Evolutionary conservation across 371 early-diverging fungal genomes (phyloP), one percentile per base, ranked within the genome.

Genomic region (Syncephalastrum sp.): DNA sequence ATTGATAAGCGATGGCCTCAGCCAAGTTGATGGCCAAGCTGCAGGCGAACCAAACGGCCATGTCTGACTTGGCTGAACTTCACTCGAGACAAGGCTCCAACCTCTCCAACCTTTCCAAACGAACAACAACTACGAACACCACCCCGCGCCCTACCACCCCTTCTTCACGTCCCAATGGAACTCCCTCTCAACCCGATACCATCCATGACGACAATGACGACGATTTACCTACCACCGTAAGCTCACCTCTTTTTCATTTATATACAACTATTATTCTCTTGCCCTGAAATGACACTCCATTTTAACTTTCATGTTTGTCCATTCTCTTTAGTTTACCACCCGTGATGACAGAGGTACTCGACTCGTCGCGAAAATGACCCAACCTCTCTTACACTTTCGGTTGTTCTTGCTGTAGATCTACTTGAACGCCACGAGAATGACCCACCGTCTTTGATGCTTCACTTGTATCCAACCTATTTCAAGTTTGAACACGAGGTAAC

Each of bases 401-500:
- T 4, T 41, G 12, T 53, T 42, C 6, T 12, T 33, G 23, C 33
- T 54, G 5, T 51, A 77, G 84, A 74, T 59, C 48, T 83, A 16
- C 47, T 83, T 29, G 55, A 65, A 50, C 74, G 72, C 24, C 72
- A 83, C 57, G 61, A 63, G 16, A 51, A 67, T 27, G 72, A 72
- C 33, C 76, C 82, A 51, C 75, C 82, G 6, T 84, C 85, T 0
- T 67, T 84, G 25, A 64, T 74, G 47, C 65, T 84, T 16, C 85
- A 82, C 55, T 68, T 84, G 33, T 84, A 84, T 62, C 71, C 80
- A 17, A 84, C 85, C 1, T 82, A 84, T 58, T 84, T 84, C 56
- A 82, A 82, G 61, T 84, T 84, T 63, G 85, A 84, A 53, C 81
- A 82, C 50, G 82, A 84, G 76, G 83, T 83, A 65, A 27, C 15